Conservation (phyloP, 305 asterid species). For the Fraxinus sp. region DNA sequence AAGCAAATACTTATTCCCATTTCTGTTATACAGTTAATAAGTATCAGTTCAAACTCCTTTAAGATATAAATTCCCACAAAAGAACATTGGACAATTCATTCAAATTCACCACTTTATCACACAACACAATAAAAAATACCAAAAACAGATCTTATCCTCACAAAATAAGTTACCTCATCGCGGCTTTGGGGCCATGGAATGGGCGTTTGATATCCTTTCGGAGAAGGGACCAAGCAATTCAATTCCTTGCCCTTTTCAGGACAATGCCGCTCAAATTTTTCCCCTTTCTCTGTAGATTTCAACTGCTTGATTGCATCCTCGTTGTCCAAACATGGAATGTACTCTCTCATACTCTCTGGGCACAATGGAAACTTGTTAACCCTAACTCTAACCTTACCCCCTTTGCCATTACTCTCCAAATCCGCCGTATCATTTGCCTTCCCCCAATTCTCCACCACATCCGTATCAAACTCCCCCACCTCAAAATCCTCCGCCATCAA, state of each 20-base stretch:
- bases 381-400: constrained; percentile 41
- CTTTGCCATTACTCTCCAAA: constrained; percentile 35
- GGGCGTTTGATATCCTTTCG: constrained; percentile 68
- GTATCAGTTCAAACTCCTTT: not conserved
- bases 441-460: constrained; percentile 57
- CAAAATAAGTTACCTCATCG: constrained; percentile 56
- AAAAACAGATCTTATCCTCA: not conserved
- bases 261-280: constrained; percentile 88
- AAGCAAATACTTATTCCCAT: not conserved
- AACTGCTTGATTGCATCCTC: constrained; percentile 59
- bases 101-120: not conserved
- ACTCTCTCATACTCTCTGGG: constrained; percentile 69
- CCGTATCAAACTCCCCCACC: constrained; percentile 75
- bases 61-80: not conserved
- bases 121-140: not conserved
- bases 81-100: not conserved
- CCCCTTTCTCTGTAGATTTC: constrained; percentile 68
- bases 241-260: constrained; percentile 64
- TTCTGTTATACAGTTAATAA: not conserved
- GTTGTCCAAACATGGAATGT: constrained; percentile 87
- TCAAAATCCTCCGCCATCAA: constrained; percentile 71
- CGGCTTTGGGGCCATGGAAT: constrained; percentile 93
- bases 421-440: constrained; percentile 48
- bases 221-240: constrained; percentile 82
- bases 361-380: constrained; percentile 61